Evolutionary conservation across 2,329 filamentous ascomycete genomes (phyloP).

Genomic region (Hypoxylon sp.): DNA sequence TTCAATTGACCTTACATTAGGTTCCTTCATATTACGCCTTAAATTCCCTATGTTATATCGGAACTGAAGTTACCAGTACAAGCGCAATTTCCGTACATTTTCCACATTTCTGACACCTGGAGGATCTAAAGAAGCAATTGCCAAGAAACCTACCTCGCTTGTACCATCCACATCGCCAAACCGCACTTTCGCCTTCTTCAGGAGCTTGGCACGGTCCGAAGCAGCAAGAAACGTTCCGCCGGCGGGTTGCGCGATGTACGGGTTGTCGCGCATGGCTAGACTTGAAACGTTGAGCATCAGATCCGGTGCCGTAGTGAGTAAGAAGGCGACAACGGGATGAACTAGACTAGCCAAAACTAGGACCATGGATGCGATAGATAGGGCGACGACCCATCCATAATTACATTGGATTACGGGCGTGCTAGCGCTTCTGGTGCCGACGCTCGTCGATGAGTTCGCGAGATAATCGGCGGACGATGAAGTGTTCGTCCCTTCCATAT

Average conservation of each 20-base stretch:
- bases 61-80: not conserved
- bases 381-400: not conserved
- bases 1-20: not conserved
- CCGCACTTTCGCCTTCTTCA: not conserved
- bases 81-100: not conserved
- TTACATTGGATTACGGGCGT: not conserved
- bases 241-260: not conserved
- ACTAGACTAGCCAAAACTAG: not conserved
- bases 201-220: not conserved
- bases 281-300: not conserved
- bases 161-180: not conserved
- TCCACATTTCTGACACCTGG: not conserved
- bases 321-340: not conserved
- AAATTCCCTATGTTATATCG: too few relatives aligned
- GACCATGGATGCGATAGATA: not conserved
- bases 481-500: not conserved
- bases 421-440: not conserved
- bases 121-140: not conserved
- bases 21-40: not conserved
- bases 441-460: not conserved
- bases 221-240: not conserved
- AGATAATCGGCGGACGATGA: not conserved
- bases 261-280: not conserved
- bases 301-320: not conserved
- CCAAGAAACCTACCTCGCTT: not conserved